Conservation (phyloP, 805 yeast species). For the Saccharomycopsis sp. region DNA sequence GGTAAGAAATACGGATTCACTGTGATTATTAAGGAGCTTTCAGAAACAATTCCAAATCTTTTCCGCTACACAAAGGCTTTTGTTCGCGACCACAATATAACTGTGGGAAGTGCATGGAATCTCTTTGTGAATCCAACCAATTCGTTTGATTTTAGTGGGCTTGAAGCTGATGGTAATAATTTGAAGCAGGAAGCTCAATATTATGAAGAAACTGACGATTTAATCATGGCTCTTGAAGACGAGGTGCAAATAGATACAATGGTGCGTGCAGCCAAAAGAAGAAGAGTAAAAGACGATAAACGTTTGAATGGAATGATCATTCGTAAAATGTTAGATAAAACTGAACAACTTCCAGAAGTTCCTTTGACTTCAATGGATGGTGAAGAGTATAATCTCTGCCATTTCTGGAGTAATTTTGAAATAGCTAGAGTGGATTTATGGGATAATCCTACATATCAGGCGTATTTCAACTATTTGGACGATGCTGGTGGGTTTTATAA, state of each 20-base stretch:
- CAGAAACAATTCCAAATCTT: slow-evolving; percentile 75
- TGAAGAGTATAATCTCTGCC: slow-evolving; percentile 71
- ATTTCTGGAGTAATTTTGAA: slow-evolving; percentile 92
- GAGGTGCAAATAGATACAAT: slow-evolving; percentile 25
- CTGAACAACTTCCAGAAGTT: slow-evolving; percentile 26
- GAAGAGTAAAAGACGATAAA: slow-evolving; percentile 25
- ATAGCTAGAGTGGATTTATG: slow-evolving; percentile 80
- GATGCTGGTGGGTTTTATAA: slow-evolving; percentile 73
- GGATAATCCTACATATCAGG: slow-evolving; percentile 54
- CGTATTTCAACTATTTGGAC: slow-evolving; percentile 66
- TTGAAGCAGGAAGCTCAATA: slow-evolving; percentile 24
- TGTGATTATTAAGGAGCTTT: slow-evolving; percentile 68
- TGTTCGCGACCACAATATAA: slow-evolving; percentile 40
- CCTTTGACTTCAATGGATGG: slow-evolving; percentile 55
- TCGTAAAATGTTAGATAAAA: slow-evolving; percentile 30
- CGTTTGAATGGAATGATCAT: slow-evolving; percentile 26
- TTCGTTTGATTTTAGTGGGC: slow-evolving; percentile 28
- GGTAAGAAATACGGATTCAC: slow-evolving; percentile 83
- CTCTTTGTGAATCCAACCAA: slow-evolving; percentile 45
- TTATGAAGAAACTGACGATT: slow-evolving; percentile 23
- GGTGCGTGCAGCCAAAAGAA: slow-evolving; percentile 17
- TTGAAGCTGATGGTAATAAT: slow-evolving; percentile 25
- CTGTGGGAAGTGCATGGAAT: slow-evolving; percentile 63
- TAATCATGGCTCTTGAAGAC: slow-evolving; percentile 26
- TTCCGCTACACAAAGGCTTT: slow-evolving; percentile 67